phyloP scores from a whole-genome alignment of 495 filamentous ascomycete species.

The Neurospora hispaniola region DNA sequence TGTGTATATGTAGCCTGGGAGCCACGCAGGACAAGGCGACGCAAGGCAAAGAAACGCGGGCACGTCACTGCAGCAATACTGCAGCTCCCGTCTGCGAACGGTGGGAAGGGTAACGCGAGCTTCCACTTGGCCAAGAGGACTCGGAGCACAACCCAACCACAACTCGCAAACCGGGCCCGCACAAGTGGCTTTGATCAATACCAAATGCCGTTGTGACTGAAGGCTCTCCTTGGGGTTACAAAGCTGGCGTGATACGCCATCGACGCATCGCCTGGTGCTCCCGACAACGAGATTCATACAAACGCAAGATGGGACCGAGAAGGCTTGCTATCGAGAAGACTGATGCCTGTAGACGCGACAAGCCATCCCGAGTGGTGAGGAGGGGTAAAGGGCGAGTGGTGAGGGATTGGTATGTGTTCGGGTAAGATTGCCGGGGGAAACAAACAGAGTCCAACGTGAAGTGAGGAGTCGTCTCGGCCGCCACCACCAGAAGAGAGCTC shows the following conservation, averaged over 20 bases:
- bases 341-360: not conserved
- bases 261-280: constrained; percentile 28
- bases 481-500: not conserved
- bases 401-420: not conserved
- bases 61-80: constrained; percentile 29
- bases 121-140: constrained; percentile 11
- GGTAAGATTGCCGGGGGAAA: not conserved
- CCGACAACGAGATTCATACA: constrained; percentile 13
- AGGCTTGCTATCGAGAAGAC: not conserved
- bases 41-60: constrained; percentile 27
- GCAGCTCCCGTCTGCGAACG: constrained; percentile 17
- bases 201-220: constrained; percentile 16
- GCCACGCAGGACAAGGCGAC: constrained; percentile 22
- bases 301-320: not conserved
- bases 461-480: not conserved
- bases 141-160: constrained; percentile 6
- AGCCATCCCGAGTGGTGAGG: not conserved
- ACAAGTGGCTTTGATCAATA: constrained; percentile 13
- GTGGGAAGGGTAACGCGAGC: constrained; percentile 13
- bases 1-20: constrained; percentile 14
- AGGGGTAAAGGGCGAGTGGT: not conserved
- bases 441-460: not conserved
- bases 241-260: constrained; percentile 31
- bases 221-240: constrained; percentile 16
- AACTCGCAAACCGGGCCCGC: constrained; percentile 2